A percentile compares a stretch with the other conserved stretches of the same genome.
phyloP scores from a whole-genome alignment of 1,284 basidiomycete genomes.

The Austropuccinia psidii region DNA sequence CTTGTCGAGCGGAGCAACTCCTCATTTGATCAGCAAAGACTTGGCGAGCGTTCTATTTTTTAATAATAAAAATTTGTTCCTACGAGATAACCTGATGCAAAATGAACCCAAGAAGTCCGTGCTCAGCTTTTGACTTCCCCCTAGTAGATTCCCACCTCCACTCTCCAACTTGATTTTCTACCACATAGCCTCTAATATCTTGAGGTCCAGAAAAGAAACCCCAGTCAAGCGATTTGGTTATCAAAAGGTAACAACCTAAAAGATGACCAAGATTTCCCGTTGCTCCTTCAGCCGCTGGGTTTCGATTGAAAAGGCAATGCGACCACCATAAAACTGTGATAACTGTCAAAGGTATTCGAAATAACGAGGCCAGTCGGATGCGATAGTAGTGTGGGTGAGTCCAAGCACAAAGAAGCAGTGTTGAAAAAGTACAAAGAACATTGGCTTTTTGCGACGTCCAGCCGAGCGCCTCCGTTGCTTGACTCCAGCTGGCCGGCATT shows the following conservation, averaged over 20 bases:
- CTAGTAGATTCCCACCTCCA: not conserved
- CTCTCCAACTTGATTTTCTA: not conserved
- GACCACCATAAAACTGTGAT: conserved; percentile 5
- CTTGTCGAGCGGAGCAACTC: not conserved
- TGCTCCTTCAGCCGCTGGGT: not conserved
- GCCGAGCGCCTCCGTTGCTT: too few species aligned
- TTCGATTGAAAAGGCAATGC: not conserved
- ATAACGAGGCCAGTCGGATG: not conserved
- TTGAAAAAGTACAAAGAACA: too few species aligned
- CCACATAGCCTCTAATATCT: not conserved
- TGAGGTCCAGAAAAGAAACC: conserved; percentile 17
- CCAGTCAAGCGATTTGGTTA: conserved; percentile 12
- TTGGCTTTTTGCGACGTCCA: too few species aligned
- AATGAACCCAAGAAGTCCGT: not conserved
- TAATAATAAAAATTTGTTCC: not conserved
- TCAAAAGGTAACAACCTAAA: not conserved
- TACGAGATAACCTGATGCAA: conserved; percentile 7
- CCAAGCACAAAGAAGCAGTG: conserved; percentile 26
- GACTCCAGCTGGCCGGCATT: too few species aligned
- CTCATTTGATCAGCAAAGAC: not conserved
- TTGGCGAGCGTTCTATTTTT: not conserved
- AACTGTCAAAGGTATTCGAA: not conserved
- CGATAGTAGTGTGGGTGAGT: conserved; percentile 17
- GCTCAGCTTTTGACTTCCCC: not conserved
- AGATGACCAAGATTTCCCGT: conserved; percentile 5